Conservation (phyloP, 176 grass and related monocot species). For the Lolium rigidum region DNA sequence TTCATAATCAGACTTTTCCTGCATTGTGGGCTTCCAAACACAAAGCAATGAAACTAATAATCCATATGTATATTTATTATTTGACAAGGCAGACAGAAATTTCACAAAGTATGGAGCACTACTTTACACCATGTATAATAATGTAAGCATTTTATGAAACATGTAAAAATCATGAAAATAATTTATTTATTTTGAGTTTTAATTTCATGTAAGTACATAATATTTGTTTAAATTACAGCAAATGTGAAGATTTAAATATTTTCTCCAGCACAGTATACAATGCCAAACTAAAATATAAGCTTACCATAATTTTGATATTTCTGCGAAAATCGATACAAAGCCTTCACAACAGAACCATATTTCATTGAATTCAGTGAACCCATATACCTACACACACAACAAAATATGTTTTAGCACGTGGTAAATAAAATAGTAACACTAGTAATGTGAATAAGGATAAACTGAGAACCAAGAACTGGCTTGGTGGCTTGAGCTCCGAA, state of each 20-base stretch:
- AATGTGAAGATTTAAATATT: no score
- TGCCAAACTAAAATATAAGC: background rate
- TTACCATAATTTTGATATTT: conserved; percentile 84
- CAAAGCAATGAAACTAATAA: no score
- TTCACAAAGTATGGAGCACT: background rate
- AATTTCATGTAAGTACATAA: no score
- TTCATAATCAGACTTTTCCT: background rate
- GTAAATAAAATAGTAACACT: conserved; percentile 15
- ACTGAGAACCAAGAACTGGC: background rate
- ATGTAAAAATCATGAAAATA: no score
- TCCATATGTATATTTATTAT: background rate
- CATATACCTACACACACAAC: conserved; percentile 60
- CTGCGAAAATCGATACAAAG: conserved; percentile 63
- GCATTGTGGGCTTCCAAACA: background rate
- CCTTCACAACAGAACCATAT: conserved; percentile 65
- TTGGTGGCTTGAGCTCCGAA: no score
- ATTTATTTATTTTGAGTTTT: no score
- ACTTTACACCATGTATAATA: background rate
- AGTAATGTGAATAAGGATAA: conserved; percentile 23
- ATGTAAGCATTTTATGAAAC: background rate
- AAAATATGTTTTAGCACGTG: background rate
- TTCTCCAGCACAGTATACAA: no score
- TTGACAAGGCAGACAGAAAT: background rate
- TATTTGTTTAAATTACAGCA: no score
- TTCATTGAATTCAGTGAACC: conserved; percentile 57